A percentile compares a stretch with the other conserved stretches of the same genome.
Conservation (phyloP, 345 rosid genomes). For the Euphorbia tirucalli region DNA sequence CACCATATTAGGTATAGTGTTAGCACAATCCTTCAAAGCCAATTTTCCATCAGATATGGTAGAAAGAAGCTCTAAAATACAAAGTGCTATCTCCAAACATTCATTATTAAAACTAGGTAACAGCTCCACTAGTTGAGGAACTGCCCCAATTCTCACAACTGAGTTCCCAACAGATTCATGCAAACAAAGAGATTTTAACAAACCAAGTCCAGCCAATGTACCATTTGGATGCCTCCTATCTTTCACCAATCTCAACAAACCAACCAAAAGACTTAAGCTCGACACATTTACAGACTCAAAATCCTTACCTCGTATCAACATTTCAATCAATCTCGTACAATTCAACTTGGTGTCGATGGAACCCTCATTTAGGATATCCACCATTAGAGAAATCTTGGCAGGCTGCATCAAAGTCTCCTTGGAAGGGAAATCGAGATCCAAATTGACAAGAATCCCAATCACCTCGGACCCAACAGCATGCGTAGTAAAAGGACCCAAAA, state of each 20-base stretch:
- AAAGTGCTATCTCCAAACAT: conserved; percentile 30
- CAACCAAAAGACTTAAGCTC: conserved; percentile 34
- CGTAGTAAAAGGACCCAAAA: conserved; percentile 64
- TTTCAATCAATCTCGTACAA: conserved; percentile 50
- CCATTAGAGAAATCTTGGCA: conserved; percentile 55
- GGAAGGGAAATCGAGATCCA: conserved; percentile 54
- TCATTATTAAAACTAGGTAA: conserved; percentile 28
- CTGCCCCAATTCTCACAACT: conserved; percentile 27
- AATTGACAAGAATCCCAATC: conserved; percentile 61
- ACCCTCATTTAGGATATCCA: conserved; percentile 70
- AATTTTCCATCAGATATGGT: conserved; percentile 23
- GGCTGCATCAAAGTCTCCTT: conserved; percentile 61
- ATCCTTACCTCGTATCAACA: conserved; percentile 51
- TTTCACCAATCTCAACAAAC: conserved; percentile 32
- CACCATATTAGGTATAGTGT: conserved; percentile 35
- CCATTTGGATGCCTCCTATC: conserved; percentile 30
- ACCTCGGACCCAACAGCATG: conserved; percentile 74
- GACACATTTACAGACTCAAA: conserved; percentile 29
- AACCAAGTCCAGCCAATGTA: conserved; percentile 23
- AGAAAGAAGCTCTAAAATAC: conserved; percentile 23
- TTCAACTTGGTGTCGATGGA: conserved; percentile 60
- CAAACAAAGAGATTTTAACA: conserved; percentile 25
- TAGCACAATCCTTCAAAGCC: conserved; percentile 28
- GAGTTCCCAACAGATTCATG: conserved; percentile 26
- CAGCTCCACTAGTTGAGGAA: conserved; percentile 29